phyloP scores from a whole-genome alignment of 2,329 filamentous ascomycete species.

The Plenodomus lindquistii region DNA sequence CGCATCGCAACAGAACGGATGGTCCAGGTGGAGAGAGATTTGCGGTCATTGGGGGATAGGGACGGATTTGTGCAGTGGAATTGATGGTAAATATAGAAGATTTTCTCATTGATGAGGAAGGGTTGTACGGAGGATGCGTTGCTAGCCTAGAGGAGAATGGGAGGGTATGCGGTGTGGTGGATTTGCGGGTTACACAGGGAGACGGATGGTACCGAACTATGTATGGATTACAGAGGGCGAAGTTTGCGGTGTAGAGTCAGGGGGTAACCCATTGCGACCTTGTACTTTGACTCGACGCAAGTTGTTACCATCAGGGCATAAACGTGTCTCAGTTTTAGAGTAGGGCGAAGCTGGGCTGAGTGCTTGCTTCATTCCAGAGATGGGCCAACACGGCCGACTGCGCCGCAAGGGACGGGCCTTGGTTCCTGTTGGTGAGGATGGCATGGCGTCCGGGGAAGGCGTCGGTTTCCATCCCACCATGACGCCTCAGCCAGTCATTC shows the following conservation, averaged over 20 bases:
- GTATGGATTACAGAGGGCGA: too few relatives aligned
- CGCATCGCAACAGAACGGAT: conserved; percentile 19
- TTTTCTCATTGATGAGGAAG: conserved; percentile 7
- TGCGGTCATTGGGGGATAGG: conserved; percentile 2
- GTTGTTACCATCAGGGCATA: background rate
- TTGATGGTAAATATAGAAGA: background rate
- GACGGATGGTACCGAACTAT: background rate
- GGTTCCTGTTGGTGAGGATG: conserved; percentile 1
- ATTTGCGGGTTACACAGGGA: background rate
- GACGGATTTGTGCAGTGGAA: background rate
- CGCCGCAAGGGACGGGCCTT: conserved; percentile 7
- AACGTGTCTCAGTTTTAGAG: background rate
- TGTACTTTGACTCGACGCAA: too few relatives aligned
- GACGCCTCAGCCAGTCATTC: background rate
- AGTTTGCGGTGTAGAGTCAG: too few relatives aligned
- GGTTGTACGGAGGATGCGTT: background rate
- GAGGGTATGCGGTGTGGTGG: background rate
- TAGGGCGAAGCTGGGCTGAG: conserved; percentile 1
- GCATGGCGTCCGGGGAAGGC: conserved; percentile 6
- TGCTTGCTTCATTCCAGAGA: background rate
- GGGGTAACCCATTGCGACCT: too few relatives aligned
- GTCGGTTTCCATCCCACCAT: background rate
- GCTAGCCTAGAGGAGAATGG: too few relatives aligned
- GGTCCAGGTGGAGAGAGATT: conserved; percentile 20
- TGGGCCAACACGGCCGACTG: conserved; percentile 3